Base-by-base conservation (phyloP, 2,329 filamentous ascomycete genomes). In the Lasiodiplodia hormozganensis region DNA sequence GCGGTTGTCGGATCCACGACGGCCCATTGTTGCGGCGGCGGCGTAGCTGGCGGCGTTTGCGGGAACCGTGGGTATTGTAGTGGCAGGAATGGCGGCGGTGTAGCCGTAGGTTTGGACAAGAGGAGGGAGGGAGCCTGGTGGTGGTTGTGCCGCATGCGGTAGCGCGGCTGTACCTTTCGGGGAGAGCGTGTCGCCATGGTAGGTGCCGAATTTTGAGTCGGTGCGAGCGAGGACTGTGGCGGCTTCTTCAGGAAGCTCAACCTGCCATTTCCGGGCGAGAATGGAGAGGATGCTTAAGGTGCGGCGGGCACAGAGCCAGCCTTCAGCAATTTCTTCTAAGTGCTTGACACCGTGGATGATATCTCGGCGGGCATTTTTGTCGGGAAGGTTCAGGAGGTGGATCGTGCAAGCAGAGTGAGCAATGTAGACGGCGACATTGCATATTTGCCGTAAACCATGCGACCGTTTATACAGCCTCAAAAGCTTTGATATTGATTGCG, bases 391-490 rank as follows among this genome's bases (percentile, higher is more conserved):
- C 43, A 99, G 88, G 23, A 99, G 83, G 75, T 98, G 96, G 49
- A 98, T 96, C 0, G 94, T 97, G 77, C 94, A 97, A 36, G 96
- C 94, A 4, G 93, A 96, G 78, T 98, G 95, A 0, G 92, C 87
- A 81, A 98, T 97, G 79, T 99, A 99, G 0, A 98, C 94, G 3
- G 92, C 94, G 74, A 98, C 93, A 75, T 98, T 98, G 81, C 93
- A 97, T 40, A 99, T 97, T 77, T 98, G 95, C 4, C 93, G 89
- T 14, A 98, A 82, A 11, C 95, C 93, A 79, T 97, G 96, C 1
- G 90, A 90, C 73, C 95, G 93, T 79, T 97, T 97, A 81, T 98
- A 99, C 1, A 97, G 83, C 0, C 96, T 90, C 82, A 97, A 90
- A n/a, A 97, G 84, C 76, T 97, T 98, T 0, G 94, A 97, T 67